A percentile compares a stretch with the other conserved stretches of the same genome.
These are phyloP conservation scores for Populus hybrid DNA, from an alignment of 441 rosid genomes.

Conservation along the genomic window DNA sequence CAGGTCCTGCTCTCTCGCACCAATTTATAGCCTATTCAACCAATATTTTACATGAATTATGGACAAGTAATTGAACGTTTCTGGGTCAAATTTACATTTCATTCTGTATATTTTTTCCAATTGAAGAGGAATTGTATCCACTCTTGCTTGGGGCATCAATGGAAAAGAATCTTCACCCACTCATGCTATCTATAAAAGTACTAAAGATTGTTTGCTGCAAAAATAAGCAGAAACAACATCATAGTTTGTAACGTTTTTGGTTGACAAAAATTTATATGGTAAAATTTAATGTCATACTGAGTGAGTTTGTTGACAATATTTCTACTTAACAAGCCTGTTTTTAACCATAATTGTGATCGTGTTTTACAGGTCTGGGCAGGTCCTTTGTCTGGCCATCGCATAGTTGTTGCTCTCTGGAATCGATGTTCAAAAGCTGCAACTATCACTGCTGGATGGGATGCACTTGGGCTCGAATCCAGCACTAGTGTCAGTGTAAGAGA, in stretches of 20 bases:
- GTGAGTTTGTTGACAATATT: background rate
- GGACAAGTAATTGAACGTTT: background rate
- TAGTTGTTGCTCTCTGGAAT: conserved; percentile 86
- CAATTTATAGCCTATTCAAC: conserved; percentile 5
- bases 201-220: background rate
- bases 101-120: background rate
- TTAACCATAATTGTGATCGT: background rate
- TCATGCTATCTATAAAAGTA: background rate
- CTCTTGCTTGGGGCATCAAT: background rate
- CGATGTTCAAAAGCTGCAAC: conserved; percentile 66
- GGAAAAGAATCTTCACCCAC: background rate
- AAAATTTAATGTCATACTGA: background rate
- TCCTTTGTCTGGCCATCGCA: conserved; percentile 64
- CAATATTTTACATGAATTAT: background rate
- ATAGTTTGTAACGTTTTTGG: background rate
- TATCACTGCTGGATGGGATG: conserved; percentile 65
- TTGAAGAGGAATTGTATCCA: no score
- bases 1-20: conserved; percentile 45
- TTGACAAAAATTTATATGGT: background rate
- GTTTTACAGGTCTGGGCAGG: conserved; percentile 81
- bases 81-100: background rate
- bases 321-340: no score
- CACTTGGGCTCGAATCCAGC: conserved; percentile 43
- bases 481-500: no score
- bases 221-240: background rate